These are phyloP conservation scores for Chaetoceros tenuissimus DNA, from an alignment of 108 stramenopile genomes.

Conservation along the genomic window DNA sequence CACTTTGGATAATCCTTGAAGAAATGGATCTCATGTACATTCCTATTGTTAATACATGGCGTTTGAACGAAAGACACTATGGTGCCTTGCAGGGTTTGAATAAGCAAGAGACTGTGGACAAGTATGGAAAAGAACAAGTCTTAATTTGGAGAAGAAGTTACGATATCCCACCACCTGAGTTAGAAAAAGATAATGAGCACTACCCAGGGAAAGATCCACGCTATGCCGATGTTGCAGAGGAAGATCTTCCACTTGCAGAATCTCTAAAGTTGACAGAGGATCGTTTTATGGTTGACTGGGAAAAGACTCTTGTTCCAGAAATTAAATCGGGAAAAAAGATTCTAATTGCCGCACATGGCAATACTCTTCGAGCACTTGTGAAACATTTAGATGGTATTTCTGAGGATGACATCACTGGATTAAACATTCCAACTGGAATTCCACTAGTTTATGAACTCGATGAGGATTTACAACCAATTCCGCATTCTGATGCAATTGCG, in stretches of 20 bases:
- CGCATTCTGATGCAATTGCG: constrained; percentile 77
- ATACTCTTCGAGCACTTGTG: constrained; percentile 96
- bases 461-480: constrained; percentile 85
- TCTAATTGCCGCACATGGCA: constrained; percentile 98
- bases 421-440: constrained; percentile 98
- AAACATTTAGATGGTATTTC: constrained; percentile 96
- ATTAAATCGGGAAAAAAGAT: constrained; percentile 91
- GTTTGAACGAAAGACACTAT: constrained; percentile 95
- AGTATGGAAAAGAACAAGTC: constrained; percentile 94
- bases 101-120: constrained; percentile 96
- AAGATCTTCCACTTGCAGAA: constrained; percentile 76
- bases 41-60: constrained; percentile 71
- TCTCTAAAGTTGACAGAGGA: constrained; percentile 85
- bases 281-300: constrained; percentile 92
- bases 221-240: constrained; percentile 67
- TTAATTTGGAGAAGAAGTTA: constrained; percentile 91
- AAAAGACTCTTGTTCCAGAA: constrained; percentile 73
- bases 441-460: constrained; percentile 93
- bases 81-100: constrained; percentile 90
- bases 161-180: constrained; percentile 90
- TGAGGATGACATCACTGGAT: constrained; percentile 83
- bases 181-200: constrained; percentile 61
- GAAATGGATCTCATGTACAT: constrained; percentile 89
- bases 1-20: constrained; percentile 81
- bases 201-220: constrained; percentile 86